Evolutionary conservation across 176 grass and related monocot species (phyloP), one percentile per base, ranked within the genome.

Genomic region (Zoysia pacifica): DNA sequence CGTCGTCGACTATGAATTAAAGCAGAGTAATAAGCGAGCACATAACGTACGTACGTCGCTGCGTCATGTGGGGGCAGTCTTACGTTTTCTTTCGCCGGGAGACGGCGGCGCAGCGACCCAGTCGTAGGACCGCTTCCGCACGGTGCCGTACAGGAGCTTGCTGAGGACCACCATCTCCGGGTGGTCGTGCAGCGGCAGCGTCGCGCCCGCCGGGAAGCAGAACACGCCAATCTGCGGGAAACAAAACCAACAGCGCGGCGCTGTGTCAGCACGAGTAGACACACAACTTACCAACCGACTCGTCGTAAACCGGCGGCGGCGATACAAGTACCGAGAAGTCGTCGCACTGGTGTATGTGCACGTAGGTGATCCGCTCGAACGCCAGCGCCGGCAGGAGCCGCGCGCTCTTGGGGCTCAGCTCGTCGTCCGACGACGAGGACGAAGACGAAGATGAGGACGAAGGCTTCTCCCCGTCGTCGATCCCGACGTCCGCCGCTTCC

Each of bases 131-230:
- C 79, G 90, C 39, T 73, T 63, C 36, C 79, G 68, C 58, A 85
- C 53, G 0, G 90, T 89, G 16, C 93, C 93, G 45, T 91, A 97
- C 1, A 97, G 78, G 14, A 97, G 80, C 41, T 97, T 97, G 90
- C 88, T 97, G 28, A 97, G 77, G 4, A 97, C 93, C 19, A 89
- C 76, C 93, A 97, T 97, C 62, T 87, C 76, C 9, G 93, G 93
- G 67, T 97, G 93, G 76, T 97, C 93, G 74, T 97, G 93, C 65
- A 97, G 86, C 50, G 93, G 93, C 69, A 97, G 82, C 56, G 49
- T 87, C 12, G 88, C 91, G 40, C 93, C 93, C 44, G 88, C 91
- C 35, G 93, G 93, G 42, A 97, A 97, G 81, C 93, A 97, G 86
- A 97, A 97, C 19, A 97, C 43, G 72, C 93, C 90, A 0, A 97